Base-by-base conservation (phyloP, 352 stramenopile species). In the Globisporangium alternatum region DNA sequence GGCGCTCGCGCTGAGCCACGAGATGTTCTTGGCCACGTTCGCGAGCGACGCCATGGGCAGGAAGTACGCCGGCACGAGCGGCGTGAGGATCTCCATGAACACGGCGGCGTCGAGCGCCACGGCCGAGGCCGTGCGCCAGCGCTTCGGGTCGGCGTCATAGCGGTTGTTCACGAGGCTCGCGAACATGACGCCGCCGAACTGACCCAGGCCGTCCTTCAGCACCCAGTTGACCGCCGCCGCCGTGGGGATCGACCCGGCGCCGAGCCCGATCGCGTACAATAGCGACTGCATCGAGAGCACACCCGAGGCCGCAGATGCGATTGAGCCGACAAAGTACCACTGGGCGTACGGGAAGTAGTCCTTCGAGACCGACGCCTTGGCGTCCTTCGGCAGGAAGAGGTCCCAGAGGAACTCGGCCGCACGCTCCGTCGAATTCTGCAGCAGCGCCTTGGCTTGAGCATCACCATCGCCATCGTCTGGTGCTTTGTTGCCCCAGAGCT, bases 141-240 rank as follows among this genome's bases (percentile, higher is more conserved):
- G 76, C 76, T 98, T 98, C 0, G 96, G 95, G 67, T 99, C 91
- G 25, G 83, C 80, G 70, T 99, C 97, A 69, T 98, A 97, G 3
- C 81, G 93, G 74, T 93, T 97, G 74, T 93, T 96, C 41, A 97
- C 80, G n/a, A 96, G 54, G 51, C 76, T 70, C 37, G 95, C 76
- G 70, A 99, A 99, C 17, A 98, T 71, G 39, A 99, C 88, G 31
- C 96, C 96, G 37, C 97, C 97, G 22, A 99, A 88, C 72, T 99
- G 96, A 9, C 97, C 97, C 2, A 99, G 77, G 30, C 96, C 96
- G 78, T 99, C 97, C 72, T 99, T 99, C 44, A 99, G 86, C 9
- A 90, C 81, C 97, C 97, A 99, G 74, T 99, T 98, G 13, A 98
- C 77, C 3, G 95, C 94, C 12, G 95, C 97, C 9, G 96, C 95